Conservation (phyloP, 257 asterid species). For the Ballota nigra region DNA sequence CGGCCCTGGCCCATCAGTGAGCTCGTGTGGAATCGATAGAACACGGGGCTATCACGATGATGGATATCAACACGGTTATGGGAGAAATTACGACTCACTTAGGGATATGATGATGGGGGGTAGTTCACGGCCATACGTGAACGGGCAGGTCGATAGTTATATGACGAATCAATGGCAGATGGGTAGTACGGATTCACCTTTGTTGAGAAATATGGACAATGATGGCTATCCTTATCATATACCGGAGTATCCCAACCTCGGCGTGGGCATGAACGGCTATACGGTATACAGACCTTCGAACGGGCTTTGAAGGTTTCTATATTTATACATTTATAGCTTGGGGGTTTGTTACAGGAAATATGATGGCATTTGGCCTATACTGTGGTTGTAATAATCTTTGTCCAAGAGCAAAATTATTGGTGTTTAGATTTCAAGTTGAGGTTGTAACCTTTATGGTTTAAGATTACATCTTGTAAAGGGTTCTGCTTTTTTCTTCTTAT, state of each 20-base stretch:
- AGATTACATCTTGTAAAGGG: conserved; percentile 34
- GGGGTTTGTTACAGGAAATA: conserved; percentile 2
- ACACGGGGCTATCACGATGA: conserved; percentile 51
- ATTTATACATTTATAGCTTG: neutral
- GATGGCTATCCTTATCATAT: conserved; percentile 50
- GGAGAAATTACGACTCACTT: conserved; percentile 40
- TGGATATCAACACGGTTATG: conserved; percentile 46
- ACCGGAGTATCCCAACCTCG: conserved; percentile 53
- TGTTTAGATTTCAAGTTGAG: conserved; percentile 32
- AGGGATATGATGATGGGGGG: conserved; percentile 51
- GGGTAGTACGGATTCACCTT: conserved; percentile 50
- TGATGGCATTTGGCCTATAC: conserved; percentile 1
- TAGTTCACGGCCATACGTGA: conserved; percentile 35
- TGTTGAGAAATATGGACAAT: conserved; percentile 38
- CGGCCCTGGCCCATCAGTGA: conserved; percentile 47
- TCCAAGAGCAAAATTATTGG: conserved; percentile 15
- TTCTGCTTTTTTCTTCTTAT: conserved; percentile 1
- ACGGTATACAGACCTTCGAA: conserved; percentile 66
- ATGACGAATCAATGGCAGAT: conserved; percentile 70
- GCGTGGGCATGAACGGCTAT: conserved; percentile 58
- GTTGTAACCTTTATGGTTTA: conserved; percentile 26
- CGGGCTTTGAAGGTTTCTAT: conserved; percentile 46
- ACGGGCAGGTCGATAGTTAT: conserved; percentile 58
- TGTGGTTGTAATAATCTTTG: conserved; percentile 27
- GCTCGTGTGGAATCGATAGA: conserved; percentile 57